Percentiles rank a stretch among this genome's conserved stretches.
Evolutionary conservation across 192 early-diverging fungal genomes (phyloP).

Genomic region (Backusella australiensis): DNA sequence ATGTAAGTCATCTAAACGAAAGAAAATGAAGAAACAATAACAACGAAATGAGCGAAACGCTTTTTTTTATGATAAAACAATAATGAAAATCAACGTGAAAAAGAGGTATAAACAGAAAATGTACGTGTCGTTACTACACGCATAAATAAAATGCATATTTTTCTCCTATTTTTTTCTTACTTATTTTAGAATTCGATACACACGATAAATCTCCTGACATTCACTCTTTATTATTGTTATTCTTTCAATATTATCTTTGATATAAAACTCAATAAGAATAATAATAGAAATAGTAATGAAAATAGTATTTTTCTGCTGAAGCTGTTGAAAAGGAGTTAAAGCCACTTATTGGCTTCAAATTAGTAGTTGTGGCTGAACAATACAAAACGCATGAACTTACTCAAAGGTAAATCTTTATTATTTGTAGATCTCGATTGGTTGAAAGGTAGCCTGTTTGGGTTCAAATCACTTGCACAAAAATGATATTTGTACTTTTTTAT

Average conservation of each 20-base stretch:
- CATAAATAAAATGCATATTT: constrained; percentile 7
- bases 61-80: not conserved
- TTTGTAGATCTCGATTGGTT: constrained; percentile 5
- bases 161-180: constrained; percentile 5
- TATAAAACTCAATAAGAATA: not conserved
- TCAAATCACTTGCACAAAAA: not conserved
- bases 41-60: not conserved
- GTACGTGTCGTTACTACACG: not conserved
- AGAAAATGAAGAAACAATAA: not conserved
- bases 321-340: not conserved
- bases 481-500: not conserved
- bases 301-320: not conserved
- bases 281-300: not conserved
- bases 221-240: not conserved
- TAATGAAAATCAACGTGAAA: not conserved
- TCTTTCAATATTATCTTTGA: not conserved
- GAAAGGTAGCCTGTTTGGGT: not conserved
- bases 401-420: not conserved
- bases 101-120: not conserved
- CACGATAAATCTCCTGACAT: not conserved
- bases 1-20: not conserved
- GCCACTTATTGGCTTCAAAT: not conserved
- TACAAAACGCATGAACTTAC: not conserved
- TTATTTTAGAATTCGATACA: constrained; percentile 1
- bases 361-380: not conserved